Base-by-base conservation (phyloP, 1,284 basidiomycete genomes). In the Ceratobasidium sp. region DNA sequence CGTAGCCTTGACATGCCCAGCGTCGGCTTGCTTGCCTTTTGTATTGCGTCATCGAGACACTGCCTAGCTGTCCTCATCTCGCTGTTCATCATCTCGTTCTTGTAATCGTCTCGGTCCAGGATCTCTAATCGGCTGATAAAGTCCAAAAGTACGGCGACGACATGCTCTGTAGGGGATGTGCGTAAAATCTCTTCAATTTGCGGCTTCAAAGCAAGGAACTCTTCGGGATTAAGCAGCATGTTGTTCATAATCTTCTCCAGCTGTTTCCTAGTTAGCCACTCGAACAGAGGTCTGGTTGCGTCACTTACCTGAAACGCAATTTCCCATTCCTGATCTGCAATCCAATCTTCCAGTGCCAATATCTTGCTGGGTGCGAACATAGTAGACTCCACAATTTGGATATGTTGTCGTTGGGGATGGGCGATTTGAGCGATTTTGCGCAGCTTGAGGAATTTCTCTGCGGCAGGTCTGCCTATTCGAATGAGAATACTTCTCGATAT, bases 401-500 rank as follows among this genome's bases (percentile, higher is more conserved):
- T 47, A 21, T 35, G 41, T 49, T 32, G 30, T 16, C 23, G 23
- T 13, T 26, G 55, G 47, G 44, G 54, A 7, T 30, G n/a, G 11
- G 67, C 9, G 41, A 70, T 23, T 9, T 54, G 54, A 49, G 67
- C 67, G 9, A 59, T 18, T 23, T 85, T 57, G 85, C 67, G 1
- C 85, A 89, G 86, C 28, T 86, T 81, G 73, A 88, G 85, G 66
- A 82, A 81, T 78, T 91, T 89, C n/a, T 91, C 79, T n/a, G 86
- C 80, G 4, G 87, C 87, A 0, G 87, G 83, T 0, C 84, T 87
- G n/a, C 85, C 78, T 8, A 88, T 79, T 23, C 75, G 79, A 59
- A 88, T 79, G 57, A 83, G 81, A 6, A 88, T 82, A n/a, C 46
- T 58, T 21, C 28, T 41, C 8, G 67, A 70, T 28, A 70, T 59